Evolutionary conservation across 768 basidiomycete genomes (phyloP).

Genomic region (Tulasnella sp.): DNA sequence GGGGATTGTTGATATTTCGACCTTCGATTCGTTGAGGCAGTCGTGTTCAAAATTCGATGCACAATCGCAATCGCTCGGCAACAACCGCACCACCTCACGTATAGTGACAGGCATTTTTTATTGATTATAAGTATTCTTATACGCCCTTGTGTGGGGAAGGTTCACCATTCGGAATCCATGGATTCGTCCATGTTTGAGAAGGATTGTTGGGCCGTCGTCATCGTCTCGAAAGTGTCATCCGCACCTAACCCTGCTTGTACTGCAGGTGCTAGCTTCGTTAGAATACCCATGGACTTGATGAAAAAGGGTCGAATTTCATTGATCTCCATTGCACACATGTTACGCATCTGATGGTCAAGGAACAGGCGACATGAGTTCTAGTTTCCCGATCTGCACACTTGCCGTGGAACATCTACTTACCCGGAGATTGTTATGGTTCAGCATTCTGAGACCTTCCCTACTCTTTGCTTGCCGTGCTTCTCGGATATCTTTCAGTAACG

Average conservation of each 20-base stretch:
- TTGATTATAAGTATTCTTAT: too few relatives aligned
- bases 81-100: not conserved
- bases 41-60: conserved; percentile 7
- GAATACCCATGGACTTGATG: conserved; percentile 63
- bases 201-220: not conserved
- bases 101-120: too few relatives aligned
- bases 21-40: not conserved
- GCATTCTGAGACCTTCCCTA: conserved; percentile 65
- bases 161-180: conserved; percentile 13
- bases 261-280: conserved; percentile 41
- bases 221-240: conserved; percentile 15
- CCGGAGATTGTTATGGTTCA: conserved; percentile 74
- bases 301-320: conserved; percentile 91
- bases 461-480: conserved; percentile 94
- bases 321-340: conserved; percentile 83
- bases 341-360: conserved; percentile 59
- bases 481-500: conserved; percentile 85
- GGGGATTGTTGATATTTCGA: conserved; percentile 10
- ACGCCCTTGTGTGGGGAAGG: too few relatives aligned
- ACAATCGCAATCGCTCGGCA: not conserved
- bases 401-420: conserved; percentile 35
- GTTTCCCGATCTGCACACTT: not conserved
- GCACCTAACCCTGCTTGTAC: conserved; percentile 11
- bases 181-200: conserved; percentile 6
- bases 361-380: too few relatives aligned